phyloP scores from a whole-genome alignment of 2,329 filamentous ascomycete genomes.

The Alternaria arbusti region DNA sequence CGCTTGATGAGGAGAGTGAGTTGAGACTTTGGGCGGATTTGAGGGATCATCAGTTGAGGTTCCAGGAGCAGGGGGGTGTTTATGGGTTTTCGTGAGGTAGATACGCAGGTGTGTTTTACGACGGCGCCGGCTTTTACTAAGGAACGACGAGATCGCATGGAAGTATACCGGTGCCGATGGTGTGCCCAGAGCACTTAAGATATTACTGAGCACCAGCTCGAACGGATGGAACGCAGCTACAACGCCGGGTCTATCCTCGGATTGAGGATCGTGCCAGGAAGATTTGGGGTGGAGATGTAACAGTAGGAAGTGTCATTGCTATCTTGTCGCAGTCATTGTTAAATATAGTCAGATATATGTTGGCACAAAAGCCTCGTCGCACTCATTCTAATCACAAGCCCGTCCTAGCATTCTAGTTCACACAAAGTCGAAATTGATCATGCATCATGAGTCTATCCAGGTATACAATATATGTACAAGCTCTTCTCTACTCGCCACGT shows the following conservation, averaged over 20 bases:
- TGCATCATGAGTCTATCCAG: neutral
- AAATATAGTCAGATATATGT: neutral
- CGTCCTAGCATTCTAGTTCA: neutral
- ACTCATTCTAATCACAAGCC: neutral
- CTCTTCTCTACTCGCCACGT: neutral
- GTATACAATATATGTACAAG: neutral
- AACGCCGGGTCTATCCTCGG: neutral
- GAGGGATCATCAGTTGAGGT: conserved; percentile 76
- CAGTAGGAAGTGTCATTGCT: neutral
- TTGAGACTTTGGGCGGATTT: conserved; percentile 79
- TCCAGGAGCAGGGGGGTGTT: conserved; percentile 70
- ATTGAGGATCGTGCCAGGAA: neutral
- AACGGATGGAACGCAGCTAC: neutral
- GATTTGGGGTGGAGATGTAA: neutral
- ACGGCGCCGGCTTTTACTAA: neutral
- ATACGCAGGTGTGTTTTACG: too few species aligned
- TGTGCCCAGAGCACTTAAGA: neutral
- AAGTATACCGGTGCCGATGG: neutral
- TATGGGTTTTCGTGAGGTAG: conserved; percentile 41
- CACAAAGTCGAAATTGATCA: neutral
- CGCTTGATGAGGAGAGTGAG: conserved; percentile 74
- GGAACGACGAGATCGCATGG: too few species aligned
- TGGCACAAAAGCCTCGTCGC: neutral
- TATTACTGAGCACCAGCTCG: neutral
- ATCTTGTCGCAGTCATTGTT: neutral